Conservation (phyloP, 495 filamentous ascomycete species). For the Gamarada debralockiae region DNA sequence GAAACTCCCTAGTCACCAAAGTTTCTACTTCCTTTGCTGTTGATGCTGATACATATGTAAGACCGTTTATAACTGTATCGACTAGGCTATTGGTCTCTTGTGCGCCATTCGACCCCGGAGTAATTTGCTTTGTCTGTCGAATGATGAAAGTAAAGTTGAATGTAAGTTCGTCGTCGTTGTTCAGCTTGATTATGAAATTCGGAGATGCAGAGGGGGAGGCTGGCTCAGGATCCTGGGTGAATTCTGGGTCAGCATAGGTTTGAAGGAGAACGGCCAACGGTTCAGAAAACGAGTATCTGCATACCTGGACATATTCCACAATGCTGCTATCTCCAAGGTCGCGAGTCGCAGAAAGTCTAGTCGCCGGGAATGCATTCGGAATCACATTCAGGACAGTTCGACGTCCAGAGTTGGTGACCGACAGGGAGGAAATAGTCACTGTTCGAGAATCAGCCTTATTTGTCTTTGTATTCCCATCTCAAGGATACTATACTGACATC, state of each 20-base stretch:
- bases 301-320: slow-evolving; percentile 90
- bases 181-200: slow-evolving; percentile 78
- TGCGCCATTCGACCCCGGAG: slow-evolving; percentile 44
- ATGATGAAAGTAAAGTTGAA: slow-evolving; percentile 92
- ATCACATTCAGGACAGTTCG: slow-evolving; percentile 71
- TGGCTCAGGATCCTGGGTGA: slow-evolving; percentile 72
- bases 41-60: slow-evolving; percentile 89
- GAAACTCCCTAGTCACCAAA: slow-evolving; percentile 89
- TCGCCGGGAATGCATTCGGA: slow-evolving; percentile 87
- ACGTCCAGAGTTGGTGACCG: slow-evolving; percentile 71
- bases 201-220: slow-evolving; percentile 51
- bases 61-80: slow-evolving; percentile 79
- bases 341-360: slow-evolving; percentile 71
- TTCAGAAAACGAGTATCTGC: slow-evolving; percentile 12
- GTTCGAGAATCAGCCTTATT: slow-evolving; percentile 14
- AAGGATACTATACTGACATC: slow-evolving; percentile 54
- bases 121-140: slow-evolving; percentile 57
- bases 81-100: slow-evolving; percentile 41
- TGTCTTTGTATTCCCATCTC: background rate
- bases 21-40: slow-evolving; percentile 86
- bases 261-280: background rate
- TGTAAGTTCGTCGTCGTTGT: slow-evolving; percentile 83
- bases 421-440: slow-evolving; percentile 84
- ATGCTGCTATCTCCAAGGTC: slow-evolving; percentile 68
- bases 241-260: background rate